Evolutionary conservation across 768 basidiomycete genomes (phyloP), one percentile per base, ranked within the genome.

Genomic region (Leccinum incarnatum): DNA sequence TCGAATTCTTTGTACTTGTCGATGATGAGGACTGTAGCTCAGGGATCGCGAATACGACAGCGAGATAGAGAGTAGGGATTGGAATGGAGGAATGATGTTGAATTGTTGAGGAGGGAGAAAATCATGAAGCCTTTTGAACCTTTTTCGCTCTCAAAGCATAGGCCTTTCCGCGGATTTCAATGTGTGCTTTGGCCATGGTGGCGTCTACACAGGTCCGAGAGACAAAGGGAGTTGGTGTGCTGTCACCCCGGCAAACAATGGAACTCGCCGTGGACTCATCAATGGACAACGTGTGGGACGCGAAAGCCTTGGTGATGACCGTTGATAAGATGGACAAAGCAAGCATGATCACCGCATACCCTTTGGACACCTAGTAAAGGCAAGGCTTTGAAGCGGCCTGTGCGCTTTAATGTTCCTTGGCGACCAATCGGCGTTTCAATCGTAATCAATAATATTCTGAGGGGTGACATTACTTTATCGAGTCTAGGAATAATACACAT

Each of bases 381-480:
- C 15, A 62, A 60, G 54, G n/a, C 42, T 19, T 45, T 11, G n/a
- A 48, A 4, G 32, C 32, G 32, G 32, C 53, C 57, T 54, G 54
- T 53, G 59, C 51, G 57, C 57, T 45, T n/a, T 19, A 53, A 52
- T 56, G 40, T 36, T 55, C 42, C 52, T 51, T 56, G 32, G 36
- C 55, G 49, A 69, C 59, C 47, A 49, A 47, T 59, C 32, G 51
- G 45, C 46, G 50, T 59, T 58, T 62, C 57, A 65, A 53, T 59
- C n/a, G 21, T 62, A 52, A 54, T 48, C 21, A 49, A 61, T 46
- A 34, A 56, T 34, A 34, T 34, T 34, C 12, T 34, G 32, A 51
- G 42, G 53, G 46, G 50, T 3, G 51, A 74, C 65, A 55, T 77
- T 65, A 75, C 76, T 72, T 66, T 65, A 56, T 58, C 57, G 56